These are phyloP conservation scores for Teratosphaeria viscida DNA, from an alignment of 2,329 filamentous ascomycete species.

Conservation along the genomic window DNA sequence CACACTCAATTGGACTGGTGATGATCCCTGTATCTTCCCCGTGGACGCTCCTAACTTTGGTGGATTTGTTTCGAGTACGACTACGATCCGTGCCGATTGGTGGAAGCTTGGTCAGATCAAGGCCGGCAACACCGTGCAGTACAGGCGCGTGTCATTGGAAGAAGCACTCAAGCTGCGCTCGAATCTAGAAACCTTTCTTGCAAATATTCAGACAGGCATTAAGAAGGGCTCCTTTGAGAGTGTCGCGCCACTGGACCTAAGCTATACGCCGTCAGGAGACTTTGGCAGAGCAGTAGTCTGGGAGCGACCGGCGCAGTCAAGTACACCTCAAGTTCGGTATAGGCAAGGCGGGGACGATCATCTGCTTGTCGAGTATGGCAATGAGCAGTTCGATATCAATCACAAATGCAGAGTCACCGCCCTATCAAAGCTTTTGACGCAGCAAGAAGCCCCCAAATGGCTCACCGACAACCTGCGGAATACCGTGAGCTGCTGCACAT, in stretches of 20 bases:
- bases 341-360: constrained; percentile 38
- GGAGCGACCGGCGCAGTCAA: constrained; percentile 17
- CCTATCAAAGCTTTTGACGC: constrained; percentile 38
- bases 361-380: constrained; percentile 48
- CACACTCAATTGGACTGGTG: constrained; percentile 51
- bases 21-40: constrained; percentile 50
- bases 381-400: constrained; percentile 47
- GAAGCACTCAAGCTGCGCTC: constrained; percentile 39
- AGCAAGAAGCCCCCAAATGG: constrained; percentile 28
- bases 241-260: constrained; percentile 23
- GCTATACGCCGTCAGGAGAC: constrained; percentile 12
- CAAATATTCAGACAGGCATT: constrained; percentile 32
- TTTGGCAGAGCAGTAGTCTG: constrained; percentile 21
- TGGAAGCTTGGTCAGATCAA: constrained; percentile 55
- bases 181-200: constrained; percentile 36
- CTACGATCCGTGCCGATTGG: constrained; percentile 46
- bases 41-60: constrained; percentile 51
- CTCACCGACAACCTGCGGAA: constrained; percentile 36
- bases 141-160: constrained; percentile 41
- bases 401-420: constrained; percentile 46
- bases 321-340: constrained; percentile 21
- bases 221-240: constrained; percentile 23
- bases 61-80: constrained; percentile 48
- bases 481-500: constrained; percentile 42
- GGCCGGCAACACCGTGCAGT: constrained; percentile 46